Base-by-base conservation (phyloP, 106 monocot genomes). In the Dendrobium catenatum region DNA sequence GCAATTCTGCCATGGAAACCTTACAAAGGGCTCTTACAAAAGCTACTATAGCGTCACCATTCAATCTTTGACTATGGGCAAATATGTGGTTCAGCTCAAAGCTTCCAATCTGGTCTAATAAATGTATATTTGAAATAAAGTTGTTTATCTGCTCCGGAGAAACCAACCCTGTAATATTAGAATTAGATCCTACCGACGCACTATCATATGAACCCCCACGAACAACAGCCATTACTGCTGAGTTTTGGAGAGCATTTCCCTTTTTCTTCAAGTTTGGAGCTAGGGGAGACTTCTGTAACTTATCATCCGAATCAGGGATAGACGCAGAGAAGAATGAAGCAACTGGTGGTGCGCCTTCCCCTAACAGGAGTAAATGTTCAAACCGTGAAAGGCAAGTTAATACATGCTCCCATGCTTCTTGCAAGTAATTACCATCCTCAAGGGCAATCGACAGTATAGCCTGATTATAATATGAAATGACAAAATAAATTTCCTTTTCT, bases 11-110 rank as follows among this genome's bases (percentile, higher is more conserved):
- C 82, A 93, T 93, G 43, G 99, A 95, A 79, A 99, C 95, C 55
- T 99, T 99, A 86, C 95, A 99, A 85, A 99, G 93, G 54, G 99
- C 91, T 77, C 86, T 95, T 20, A 99, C 99, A 91, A 99, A 99
- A 80, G 95, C 93, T 64, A 99, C 99, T 81, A 99, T 91, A 24
- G 99, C 95, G 80, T 95, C 99, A 83, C 99, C 91, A 79, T 99
- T 99, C 80, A 99, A 84, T 83, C 95, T 89, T 79, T 93, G 95
- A 79, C 99, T 99, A 82, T 99, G 99, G 74, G 86, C 88, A 85
- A 95, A 99, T 77, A 99, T 93, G 68, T 99, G 95, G 80, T 95
- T 95, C 72, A 99, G 86, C 83, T 99, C 99, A 83, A 93, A 95
- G 76, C 55, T 91, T 55, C 99, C 95, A 64, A 99, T 93, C 83